Base-by-base conservation (phyloP, 495 filamentous ascomycete species). In the Lasiosphaeria miniovina region DNA sequence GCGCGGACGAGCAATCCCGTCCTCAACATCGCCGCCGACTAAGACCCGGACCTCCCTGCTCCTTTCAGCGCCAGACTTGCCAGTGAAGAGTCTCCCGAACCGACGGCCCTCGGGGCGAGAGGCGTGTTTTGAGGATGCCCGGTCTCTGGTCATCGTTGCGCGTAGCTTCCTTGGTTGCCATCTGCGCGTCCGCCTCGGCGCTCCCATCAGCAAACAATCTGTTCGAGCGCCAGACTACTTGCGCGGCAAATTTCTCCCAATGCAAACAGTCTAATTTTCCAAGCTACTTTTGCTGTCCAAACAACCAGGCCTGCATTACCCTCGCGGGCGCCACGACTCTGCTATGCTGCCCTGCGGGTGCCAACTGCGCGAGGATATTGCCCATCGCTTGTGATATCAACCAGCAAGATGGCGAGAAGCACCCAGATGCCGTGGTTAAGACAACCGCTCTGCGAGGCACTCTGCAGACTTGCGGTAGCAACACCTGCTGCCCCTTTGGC, bases 401-500 rank as follows among this genome's bases (percentile, higher is more conserved):
- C 17, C 74, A 79, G 17, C 88, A 92, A 64, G 84, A 96, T 68
- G 78, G 84, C 9, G 83, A 75, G 1, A 55, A 71, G 14, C 71
- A 86, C 56, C 86, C 89, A n/a, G 71, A 77, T 4, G 86, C 82
- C 33, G 70, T 79, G 7, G 72, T 94, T 56, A 90, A 90, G 64
- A 90, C 88, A n/a, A 90, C 85, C 14, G 78, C 81, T 8, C 75
- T 90, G 10, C 67, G 76, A 14, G 79, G 77, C 3, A 61, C 74
- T 12, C 74, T 93, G 11, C 71, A 75, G 49, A 77, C 71, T 49
- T 93, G 89, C 60, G 84, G 82, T 15, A 60, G 52, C 24, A 73
- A 53, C n/a, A 74, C 69, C 8, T 95, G 90, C 73, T 95, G 90
- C 68, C 92, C 92, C 0, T 85, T 88, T 65, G 92, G 91, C 17